These are phyloP conservation scores for Haplosporangium sp. DNA, from an alignment of 371 early-diverging fungal genomes.

Conservation along the genomic window DNA sequence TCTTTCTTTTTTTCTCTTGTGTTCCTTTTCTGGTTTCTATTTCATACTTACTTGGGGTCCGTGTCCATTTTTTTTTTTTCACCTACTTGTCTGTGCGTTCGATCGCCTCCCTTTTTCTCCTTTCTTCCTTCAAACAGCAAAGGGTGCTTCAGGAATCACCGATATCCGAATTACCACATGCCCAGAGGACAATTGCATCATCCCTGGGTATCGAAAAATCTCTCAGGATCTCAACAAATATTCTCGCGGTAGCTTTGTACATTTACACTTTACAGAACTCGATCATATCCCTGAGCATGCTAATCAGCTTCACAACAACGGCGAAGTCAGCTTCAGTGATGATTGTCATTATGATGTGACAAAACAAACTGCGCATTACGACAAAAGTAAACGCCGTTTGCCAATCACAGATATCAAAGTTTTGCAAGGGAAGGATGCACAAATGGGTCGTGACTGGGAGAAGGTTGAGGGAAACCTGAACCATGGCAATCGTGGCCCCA, in stretches of 20 bases:
- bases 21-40: background rate
- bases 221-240: constrained; percentile 60
- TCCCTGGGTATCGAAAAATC: constrained; percentile 61
- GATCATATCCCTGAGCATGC: constrained; percentile 17
- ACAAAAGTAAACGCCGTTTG: constrained; percentile 8
- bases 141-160: constrained; percentile 25
- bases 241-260: constrained; percentile 56
- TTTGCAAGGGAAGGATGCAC: constrained; percentile 31
- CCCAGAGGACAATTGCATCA: constrained; percentile 31
- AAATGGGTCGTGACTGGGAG: constrained; percentile 56
- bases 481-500: constrained; percentile 44
- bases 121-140: constrained; percentile 8
- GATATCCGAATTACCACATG: constrained; percentile 45
- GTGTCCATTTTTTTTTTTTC: background rate
- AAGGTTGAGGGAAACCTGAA: constrained; percentile 49
- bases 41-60: background rate
- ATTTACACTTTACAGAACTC: constrained; percentile 59
- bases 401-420: constrained; percentile 56
- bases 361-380: constrained; percentile 1
- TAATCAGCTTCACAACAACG: background rate
- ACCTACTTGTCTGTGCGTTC: background rate
- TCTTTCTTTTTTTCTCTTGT: background rate
- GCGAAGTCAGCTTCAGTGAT: background rate
- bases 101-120: background rate
- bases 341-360: constrained; percentile 6